Evolutionary conservation across 2,329 filamentous ascomycete species (phyloP), one percentile per base, ranked within the genome.

Genomic region (Sordariomycetes sp.): DNA sequence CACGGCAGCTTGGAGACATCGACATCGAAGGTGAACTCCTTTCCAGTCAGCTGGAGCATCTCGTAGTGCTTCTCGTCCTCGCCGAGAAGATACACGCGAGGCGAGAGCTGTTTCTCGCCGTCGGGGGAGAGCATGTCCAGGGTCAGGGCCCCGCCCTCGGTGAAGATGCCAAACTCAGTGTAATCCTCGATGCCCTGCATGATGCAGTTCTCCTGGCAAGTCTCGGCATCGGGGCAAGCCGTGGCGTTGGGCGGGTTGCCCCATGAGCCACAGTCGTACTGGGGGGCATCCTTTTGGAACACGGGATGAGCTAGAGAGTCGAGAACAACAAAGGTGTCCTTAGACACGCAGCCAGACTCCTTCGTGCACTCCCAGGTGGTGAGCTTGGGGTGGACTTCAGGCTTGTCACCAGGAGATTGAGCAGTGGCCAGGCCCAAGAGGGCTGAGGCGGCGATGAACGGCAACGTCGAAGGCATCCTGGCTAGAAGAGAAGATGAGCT

Each of bases 1-100:
- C 79, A 83, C 11, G 73, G 72, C 21, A 82, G 61, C 43, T 70
- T 66, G 18, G 74, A 77, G 28, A 77, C 67, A 46, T 82, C 78
- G 5, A 81, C 75, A 30, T 80, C 76, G 36, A 82, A 80, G 11
- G 70, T 70, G 48, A 82, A 70, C 51, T 82, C 78, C 42, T 69
- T 57, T 46, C 72, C 73, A 18, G 70, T 64, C 32, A 81, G 60
- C 40, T 76, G 61, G 50, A 81, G 66, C 48, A 72, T 63, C 53
- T 79, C 58, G 49, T 82, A 82, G 30, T 66, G 65, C 39, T 63
- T 58, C 39, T 75, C 66, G 38, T 66, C 59, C 43, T 45, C 55
- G 38, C 64, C 63, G 46, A 82, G 63, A 12, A 82, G 61, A 49
- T 80, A 82, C 18, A 79, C 55, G 30, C 77, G 66, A 6, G 73